Conservation (phyloP, 2,329 filamentous ascomycete species). For the Fusarium sp. region DNA sequence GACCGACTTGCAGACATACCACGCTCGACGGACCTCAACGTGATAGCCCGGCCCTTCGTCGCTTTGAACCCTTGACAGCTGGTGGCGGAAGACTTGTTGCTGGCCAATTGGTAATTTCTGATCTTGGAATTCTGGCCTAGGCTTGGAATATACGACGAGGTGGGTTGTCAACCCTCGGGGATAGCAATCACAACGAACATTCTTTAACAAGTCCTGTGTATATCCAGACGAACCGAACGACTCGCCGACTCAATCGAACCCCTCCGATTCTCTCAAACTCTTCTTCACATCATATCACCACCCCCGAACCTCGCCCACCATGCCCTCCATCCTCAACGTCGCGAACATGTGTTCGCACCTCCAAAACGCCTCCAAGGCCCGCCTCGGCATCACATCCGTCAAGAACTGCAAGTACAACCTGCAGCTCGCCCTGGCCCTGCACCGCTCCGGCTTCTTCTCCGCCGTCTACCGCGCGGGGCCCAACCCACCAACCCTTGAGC, state of each 20-base stretch:
- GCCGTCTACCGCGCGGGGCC: conserved; percentile 79
- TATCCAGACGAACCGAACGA: conserved; percentile 4
- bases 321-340: conserved; percentile 73
- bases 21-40: conserved; percentile 16
- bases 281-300: not conserved
- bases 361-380: conserved; percentile 88
- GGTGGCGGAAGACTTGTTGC: conserved; percentile 5
- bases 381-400: conserved; percentile 85
- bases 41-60: conserved; percentile 24
- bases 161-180: conserved; percentile 15
- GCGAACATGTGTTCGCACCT: conserved; percentile 89
- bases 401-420: conserved; percentile 86
- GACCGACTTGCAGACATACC: conserved; percentile 11
- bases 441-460: conserved; percentile 84
- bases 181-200: conserved; percentile 1
- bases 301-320: conserved; percentile 32
- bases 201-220: conserved; percentile 16
- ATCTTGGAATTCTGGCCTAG: not conserved
- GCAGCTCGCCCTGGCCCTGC: conserved; percentile 78
- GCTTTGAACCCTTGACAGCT: conserved; percentile 13
- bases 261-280: not conserved
- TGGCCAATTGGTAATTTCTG: not conserved
- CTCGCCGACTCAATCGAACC: not conserved
- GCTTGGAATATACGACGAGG: conserved; percentile 11
- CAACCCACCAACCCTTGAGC: conserved; percentile 61